A percentile compares a stretch with the other conserved stretches of the same genome.
Conservation (phyloP, 768 basidiomycete genomes). For the Calocera cornea region DNA sequence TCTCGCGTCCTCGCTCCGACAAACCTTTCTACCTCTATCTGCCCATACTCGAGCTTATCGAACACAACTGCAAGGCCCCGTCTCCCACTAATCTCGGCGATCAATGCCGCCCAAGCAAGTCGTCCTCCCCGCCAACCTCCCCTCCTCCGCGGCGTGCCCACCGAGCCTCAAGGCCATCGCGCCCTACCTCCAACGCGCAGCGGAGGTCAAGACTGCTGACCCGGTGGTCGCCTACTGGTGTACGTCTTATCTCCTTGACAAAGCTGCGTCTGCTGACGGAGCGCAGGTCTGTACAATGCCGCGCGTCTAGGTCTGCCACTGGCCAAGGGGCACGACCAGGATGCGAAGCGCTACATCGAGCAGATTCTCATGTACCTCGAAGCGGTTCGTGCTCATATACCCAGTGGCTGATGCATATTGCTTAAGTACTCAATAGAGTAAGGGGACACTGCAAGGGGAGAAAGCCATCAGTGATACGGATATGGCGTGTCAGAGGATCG, state of each 20-base stretch:
- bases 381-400: not conserved
- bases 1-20: not conserved
- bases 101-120: not conserved
- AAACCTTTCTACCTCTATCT: not conserved
- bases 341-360: not conserved
- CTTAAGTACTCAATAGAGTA: constrained; percentile 35
- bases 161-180: constrained; percentile 38
- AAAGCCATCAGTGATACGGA: constrained; percentile 71
- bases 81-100: not conserved
- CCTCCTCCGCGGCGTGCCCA: constrained; percentile 7
- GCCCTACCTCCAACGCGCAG: constrained; percentile 78
- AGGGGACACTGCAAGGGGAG: constrained; percentile 52
- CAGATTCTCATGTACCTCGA: constrained; percentile 5
- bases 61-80: not conserved
- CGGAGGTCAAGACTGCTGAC: constrained; percentile 71
- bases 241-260: constrained; percentile 30
- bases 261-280: not conserved
- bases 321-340: not conserved
- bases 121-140: not conserved
- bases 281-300: not conserved
- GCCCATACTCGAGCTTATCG: not conserved
- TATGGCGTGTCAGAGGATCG: constrained; percentile 69
- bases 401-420: not conserved
- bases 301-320: constrained; percentile 5
- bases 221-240: constrained; percentile 93